Conservation (phyloP, 805 yeast species). For the Kurtzmaniella cleridarum region DNA sequence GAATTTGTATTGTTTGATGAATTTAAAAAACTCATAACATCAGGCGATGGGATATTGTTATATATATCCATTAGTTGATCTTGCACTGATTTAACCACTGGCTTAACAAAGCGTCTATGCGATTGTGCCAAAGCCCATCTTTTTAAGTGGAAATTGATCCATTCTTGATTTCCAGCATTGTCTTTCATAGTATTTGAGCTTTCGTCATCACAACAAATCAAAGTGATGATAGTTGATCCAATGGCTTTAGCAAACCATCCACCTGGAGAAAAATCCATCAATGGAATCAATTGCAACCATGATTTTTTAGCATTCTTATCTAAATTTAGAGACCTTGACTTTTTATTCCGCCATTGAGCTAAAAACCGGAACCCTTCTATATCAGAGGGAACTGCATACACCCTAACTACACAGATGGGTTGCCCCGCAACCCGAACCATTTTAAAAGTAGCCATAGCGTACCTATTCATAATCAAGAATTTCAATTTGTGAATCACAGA, state of each 20-base stretch:
- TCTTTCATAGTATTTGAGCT: too few relatives aligned
- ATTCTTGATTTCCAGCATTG: too few relatives aligned
- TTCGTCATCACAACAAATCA: neutral
- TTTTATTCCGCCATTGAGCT: slow-evolving; percentile 26
- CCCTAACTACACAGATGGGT: slow-evolving; percentile 29
- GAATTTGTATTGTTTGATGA: slow-evolving; percentile 9
- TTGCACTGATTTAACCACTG: neutral
- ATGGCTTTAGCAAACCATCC: slow-evolving; percentile 30
- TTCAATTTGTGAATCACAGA: slow-evolving; percentile 31
- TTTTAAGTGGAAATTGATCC: slow-evolving; percentile 14
- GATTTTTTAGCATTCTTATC: slow-evolving; percentile 20
- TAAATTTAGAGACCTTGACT: slow-evolving; percentile 25
- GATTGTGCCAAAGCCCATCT: slow-evolving; percentile 23
- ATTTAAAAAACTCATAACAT: slow-evolving; percentile 9
- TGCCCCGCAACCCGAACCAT: slow-evolving; percentile 6
- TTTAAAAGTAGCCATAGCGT: slow-evolving; percentile 41
- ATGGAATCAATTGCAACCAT: slow-evolving; percentile 31
- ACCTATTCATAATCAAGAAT: slow-evolving; percentile 38
- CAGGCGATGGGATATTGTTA: slow-evolving; percentile 27
- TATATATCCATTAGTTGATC: slow-evolving; percentile 27
- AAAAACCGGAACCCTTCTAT: slow-evolving; percentile 26
- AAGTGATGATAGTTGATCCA: neutral
- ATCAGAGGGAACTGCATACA: slow-evolving; percentile 48
- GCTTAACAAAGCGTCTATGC: neutral
- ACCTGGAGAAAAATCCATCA: slow-evolving; percentile 36